phyloP scores from a whole-genome alignment of 345 rosid genomes.

The Eucalyptus regnans region DNA sequence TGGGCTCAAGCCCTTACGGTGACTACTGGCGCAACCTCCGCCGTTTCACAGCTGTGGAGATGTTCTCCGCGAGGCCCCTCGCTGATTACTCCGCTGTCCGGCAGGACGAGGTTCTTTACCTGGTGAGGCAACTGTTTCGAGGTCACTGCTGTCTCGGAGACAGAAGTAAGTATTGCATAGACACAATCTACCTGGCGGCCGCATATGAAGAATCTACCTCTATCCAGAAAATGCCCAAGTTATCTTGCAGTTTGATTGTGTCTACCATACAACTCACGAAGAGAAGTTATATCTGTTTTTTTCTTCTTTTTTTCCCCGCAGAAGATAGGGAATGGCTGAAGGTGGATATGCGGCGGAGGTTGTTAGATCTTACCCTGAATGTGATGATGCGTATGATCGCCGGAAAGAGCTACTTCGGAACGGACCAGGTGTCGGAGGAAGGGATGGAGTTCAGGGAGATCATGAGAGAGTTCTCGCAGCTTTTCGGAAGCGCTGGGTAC shows the following conservation, averaged over 20 bases:
- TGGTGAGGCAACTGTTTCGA: background rate
- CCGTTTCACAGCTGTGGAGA: constrained; percentile 6
- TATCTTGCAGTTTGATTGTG: background rate
- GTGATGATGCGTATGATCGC: constrained; percentile 3
- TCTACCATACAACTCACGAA: background rate
- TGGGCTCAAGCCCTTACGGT: constrained; percentile 2
- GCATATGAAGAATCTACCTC: background rate
- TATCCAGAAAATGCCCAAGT: background rate
- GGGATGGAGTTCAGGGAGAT: background rate
- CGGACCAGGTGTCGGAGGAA: background rate
- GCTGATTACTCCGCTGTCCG: background rate
- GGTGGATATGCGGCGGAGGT: background rate
- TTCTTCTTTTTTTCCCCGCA: background rate
- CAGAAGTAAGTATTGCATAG: background rate
- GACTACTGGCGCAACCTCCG: constrained; percentile 14
- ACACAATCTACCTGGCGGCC: background rate
- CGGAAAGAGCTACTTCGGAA: constrained; percentile 2
- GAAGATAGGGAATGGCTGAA: background rate
- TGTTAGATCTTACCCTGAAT: background rate
- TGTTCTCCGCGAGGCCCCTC: constrained; percentile 8
- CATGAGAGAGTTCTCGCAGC: background rate
- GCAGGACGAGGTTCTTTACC: background rate
- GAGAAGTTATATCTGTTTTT: background rate
- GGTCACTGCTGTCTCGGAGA: background rate
- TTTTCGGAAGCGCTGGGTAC: background rate